phyloP scores from a whole-genome alignment of 2,329 filamentous ascomycete genomes.

The Colletotrichum liaoningense region DNA sequence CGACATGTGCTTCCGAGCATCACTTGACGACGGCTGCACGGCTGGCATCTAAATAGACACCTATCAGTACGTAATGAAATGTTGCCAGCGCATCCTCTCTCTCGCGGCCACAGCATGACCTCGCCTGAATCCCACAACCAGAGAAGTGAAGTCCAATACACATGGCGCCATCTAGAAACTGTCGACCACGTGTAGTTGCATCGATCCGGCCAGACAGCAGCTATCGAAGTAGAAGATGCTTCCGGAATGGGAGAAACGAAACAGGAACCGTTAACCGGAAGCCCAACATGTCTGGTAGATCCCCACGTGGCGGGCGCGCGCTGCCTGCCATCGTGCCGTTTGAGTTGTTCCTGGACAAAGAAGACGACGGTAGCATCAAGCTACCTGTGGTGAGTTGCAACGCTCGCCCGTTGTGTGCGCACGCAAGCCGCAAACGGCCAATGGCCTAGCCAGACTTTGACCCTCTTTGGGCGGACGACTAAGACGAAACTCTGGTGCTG shows the following conservation, averaged over 20 bases:
- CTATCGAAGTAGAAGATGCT: not conserved
- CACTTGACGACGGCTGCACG: slow-evolving; percentile 14
- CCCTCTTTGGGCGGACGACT: slow-evolving; percentile 6
- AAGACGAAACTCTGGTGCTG: slow-evolving; percentile 19
- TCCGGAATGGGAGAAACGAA: not conserved
- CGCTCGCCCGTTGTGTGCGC: slow-evolving; percentile 26
- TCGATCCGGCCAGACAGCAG: not conserved
- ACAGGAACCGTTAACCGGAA: slow-evolving; percentile 1
- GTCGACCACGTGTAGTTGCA: not conserved
- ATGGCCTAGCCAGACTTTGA: slow-evolving; percentile 17
- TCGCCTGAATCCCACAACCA: no score
- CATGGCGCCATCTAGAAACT: slow-evolving; percentile 11
- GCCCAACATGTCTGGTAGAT: not conserved
- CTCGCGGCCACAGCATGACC: no score
- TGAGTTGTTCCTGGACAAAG: slow-evolving; percentile 11
- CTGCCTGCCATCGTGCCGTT: slow-evolving; percentile 24
- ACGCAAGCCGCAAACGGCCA: not conserved
- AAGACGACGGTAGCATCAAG: not conserved
- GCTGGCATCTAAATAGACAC: slow-evolving; percentile 19
- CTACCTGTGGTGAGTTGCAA: slow-evolving; percentile 1
- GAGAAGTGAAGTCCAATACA: not conserved
- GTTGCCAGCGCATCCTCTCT: no score
- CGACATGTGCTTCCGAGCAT: not conserved
- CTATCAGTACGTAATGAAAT: not conserved
- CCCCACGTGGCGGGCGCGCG: slow-evolving; percentile 3